Evolutionary conservation across 208 protist genomes (phyloP).

Genomic region (Angomonas ambiguus): DNA sequence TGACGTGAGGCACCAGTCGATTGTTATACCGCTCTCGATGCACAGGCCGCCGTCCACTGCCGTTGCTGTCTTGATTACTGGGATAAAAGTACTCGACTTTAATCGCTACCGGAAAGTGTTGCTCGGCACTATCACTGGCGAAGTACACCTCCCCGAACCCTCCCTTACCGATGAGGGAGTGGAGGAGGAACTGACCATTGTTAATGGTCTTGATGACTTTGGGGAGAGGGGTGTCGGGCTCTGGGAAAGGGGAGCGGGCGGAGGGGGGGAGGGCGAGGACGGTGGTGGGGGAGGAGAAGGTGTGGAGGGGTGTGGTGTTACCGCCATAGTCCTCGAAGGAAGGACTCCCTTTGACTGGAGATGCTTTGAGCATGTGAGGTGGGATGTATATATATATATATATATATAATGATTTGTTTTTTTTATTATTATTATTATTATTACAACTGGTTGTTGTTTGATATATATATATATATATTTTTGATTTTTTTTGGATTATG

Average conservation of each 20-base stretch:
- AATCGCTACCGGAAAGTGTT: not conserved
- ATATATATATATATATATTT: slow-evolving; percentile 5
- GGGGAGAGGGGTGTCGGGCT: no score
- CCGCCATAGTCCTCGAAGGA: no score
- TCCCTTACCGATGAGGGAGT: not conserved
- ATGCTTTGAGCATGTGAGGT: no score
- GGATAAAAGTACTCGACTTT: not conserved
- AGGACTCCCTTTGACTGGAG: no score
- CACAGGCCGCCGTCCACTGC: not conserved
- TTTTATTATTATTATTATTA: no score
- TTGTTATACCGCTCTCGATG: not conserved
- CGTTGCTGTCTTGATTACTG: not conserved
- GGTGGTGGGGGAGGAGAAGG: no score
- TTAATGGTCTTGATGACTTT: not conserved
- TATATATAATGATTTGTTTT: no score
- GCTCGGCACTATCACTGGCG: not conserved
- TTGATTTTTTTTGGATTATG: not conserved
- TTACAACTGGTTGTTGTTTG: no score
- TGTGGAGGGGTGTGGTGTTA: no score
- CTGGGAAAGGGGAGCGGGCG: no score
- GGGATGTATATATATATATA: not conserved
- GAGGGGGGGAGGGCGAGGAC: no score
- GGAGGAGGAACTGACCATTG: not conserved
- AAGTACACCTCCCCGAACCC: not conserved
- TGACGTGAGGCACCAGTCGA: no score